Percentiles rank a stretch among this genome's conserved stretches.
Conservation (phyloP, 768 basidiomycete genomes). For the Sistotremastrum suecicum region DNA sequence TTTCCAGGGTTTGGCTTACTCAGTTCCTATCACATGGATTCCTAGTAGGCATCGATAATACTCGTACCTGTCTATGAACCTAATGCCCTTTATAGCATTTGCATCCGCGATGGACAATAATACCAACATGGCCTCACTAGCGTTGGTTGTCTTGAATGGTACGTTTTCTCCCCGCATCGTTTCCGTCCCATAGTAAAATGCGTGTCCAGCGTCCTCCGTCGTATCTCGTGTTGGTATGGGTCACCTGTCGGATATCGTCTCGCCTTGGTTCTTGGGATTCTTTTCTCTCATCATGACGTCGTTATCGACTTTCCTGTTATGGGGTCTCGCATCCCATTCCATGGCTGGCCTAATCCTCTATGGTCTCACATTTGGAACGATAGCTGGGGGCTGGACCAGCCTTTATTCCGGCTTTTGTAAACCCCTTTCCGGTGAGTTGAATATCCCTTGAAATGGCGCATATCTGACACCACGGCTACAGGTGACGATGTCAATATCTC, state of each 20-base stretch:
- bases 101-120: slow-evolving; percentile 12
- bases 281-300: slow-evolving; percentile 11
- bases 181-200: not conserved
- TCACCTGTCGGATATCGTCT: slow-evolving; percentile 14
- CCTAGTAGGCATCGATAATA: slow-evolving; percentile 9
- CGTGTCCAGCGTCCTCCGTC: slow-evolving; percentile 8
- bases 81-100: slow-evolving; percentile 9
- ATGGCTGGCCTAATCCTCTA: slow-evolving; percentile 15
- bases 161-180: not conserved
- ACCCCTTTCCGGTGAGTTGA: slow-evolving; percentile 12
- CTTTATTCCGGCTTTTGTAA: slow-evolving; percentile 15
- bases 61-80: not conserved
- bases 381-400: slow-evolving; percentile 17
- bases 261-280: slow-evolving; percentile 14
- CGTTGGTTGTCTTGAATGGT: slow-evolving; percentile 16
- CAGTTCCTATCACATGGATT: slow-evolving; percentile 14
- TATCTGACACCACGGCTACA: not conserved
- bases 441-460: not conserved
- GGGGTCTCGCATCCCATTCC: slow-evolving; percentile 16
- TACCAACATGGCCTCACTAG: slow-evolving; percentile 10
- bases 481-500: slow-evolving; percentile 14
- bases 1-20: slow-evolving; percentile 13
- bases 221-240: slow-evolving; percentile 15
- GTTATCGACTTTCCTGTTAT: slow-evolving; percentile 16
- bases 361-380: slow-evolving; percentile 13